These are phyloP conservation scores for Botrytis fragariae DNA, from an alignment of 2,329 filamentous ascomycete genomes.

Conservation along the genomic window DNA sequence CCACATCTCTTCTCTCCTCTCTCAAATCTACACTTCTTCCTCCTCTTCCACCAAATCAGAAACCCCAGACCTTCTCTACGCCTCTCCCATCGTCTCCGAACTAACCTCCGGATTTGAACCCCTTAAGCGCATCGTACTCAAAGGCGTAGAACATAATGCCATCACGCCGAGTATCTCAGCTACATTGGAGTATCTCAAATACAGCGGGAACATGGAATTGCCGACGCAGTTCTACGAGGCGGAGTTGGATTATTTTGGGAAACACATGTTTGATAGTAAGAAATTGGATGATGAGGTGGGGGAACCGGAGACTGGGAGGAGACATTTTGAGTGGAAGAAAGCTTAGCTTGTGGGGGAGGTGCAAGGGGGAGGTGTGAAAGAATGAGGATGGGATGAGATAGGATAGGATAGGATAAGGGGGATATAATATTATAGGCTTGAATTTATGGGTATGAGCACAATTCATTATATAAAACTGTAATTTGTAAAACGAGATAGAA, in stretches of 20 bases:
- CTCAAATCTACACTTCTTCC: slow-evolving; percentile 40
- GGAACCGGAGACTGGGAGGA: slow-evolving; percentile 42
- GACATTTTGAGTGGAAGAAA: slow-evolving; percentile 2
- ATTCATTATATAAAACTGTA: no score
- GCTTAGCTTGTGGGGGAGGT: not conserved
- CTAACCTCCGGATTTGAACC: not conserved
- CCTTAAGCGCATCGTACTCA: slow-evolving; percentile 35
- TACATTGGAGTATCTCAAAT: slow-evolving; percentile 66
- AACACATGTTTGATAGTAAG: slow-evolving; percentile 62
- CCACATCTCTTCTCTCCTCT: slow-evolving; percentile 59
- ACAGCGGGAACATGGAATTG: slow-evolving; percentile 55
- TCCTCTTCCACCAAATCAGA: slow-evolving; percentile 42
- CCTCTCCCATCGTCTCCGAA: not conserved
- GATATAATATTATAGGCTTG: no score
- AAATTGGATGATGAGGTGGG: slow-evolving; percentile 47
- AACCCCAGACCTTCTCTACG: not conserved
- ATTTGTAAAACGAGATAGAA: not conserved
- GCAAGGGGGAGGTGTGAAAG: no score
- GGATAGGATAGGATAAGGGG: not conserved
- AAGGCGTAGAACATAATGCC: slow-evolving; percentile 52
- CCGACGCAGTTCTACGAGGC: slow-evolving; percentile 70
- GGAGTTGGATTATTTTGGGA: slow-evolving; percentile 68
- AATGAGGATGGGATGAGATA: not conserved
- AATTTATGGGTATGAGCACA: no score
- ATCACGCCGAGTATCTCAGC: slow-evolving; percentile 59